phyloP scores from a whole-genome alignment of 2,329 filamentous ascomycete genomes.

The Xylaria digitata region DNA sequence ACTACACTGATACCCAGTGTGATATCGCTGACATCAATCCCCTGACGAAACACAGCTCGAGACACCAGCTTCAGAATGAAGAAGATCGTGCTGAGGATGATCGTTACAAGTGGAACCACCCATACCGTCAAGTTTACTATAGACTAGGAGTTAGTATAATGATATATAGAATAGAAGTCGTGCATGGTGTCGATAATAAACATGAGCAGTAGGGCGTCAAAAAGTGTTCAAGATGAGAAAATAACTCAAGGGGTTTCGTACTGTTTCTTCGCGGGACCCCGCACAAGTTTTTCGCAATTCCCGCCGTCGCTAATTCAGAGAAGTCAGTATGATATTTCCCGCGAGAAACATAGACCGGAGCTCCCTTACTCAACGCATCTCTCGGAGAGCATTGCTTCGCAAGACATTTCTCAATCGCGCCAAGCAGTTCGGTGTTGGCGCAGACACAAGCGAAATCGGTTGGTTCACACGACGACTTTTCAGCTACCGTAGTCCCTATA shows the following conservation, averaged over 20 bases:
- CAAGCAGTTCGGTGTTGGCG: constrained; percentile 12
- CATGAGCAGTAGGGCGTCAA: not conserved
- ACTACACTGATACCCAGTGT: constrained; percentile 29
- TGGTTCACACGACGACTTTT: constrained; percentile 17
- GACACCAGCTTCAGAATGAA: constrained; percentile 25
- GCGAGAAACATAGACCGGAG: not conserved
- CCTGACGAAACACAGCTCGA: constrained; percentile 24
- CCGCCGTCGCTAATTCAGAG: constrained; percentile 22
- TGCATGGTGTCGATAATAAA: not conserved
- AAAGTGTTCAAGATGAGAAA: not conserved
- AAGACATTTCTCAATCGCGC: constrained; percentile 28
- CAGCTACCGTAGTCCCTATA: constrained; percentile 16
- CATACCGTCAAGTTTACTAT: constrained; percentile 18
- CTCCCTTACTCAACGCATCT: constrained; percentile 31
- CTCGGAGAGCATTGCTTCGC: constrained; percentile 18
- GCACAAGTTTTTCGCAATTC: constrained; percentile 25
- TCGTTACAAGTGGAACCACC: constrained; percentile 25
- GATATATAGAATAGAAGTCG: not conserved
- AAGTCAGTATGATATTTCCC: constrained; percentile 5
- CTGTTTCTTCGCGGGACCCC: constrained; percentile 22
- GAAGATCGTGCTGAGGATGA: constrained; percentile 29
- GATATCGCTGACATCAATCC: constrained; percentile 25
- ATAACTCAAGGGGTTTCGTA: constrained; percentile 1
- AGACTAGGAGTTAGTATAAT: constrained; percentile 12
- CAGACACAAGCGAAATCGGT: constrained; percentile 35